Evolutionary conservation across 2,329 filamentous ascomycete genomes (phyloP).

Genomic region (Calonectria pteridis): DNA sequence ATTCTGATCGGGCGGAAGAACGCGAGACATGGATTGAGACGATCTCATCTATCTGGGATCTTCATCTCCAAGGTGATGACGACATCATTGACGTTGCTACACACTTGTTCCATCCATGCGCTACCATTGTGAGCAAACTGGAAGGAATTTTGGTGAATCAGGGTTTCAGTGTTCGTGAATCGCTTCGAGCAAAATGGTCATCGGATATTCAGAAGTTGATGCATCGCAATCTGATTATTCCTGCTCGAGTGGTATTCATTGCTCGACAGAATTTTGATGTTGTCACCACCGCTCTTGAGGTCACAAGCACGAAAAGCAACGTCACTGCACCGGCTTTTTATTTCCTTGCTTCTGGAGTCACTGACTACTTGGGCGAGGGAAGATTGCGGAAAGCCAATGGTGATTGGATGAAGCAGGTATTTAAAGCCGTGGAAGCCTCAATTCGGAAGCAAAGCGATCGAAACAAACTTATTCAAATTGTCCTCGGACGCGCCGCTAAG

Average conservation of each 20-base stretch:
- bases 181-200: slow-evolving; percentile 54
- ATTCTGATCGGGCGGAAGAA: slow-evolving; percentile 50
- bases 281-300: slow-evolving; percentile 56
- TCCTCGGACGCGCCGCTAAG: slow-evolving; percentile 47
- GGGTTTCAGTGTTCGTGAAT: slow-evolving; percentile 25
- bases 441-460: slow-evolving; percentile 42
- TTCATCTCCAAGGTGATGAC: slow-evolving; percentile 63
- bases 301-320: slow-evolving; percentile 51
- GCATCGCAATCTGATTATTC: slow-evolving; percentile 64
- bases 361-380: slow-evolving; percentile 39
- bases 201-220: slow-evolving; percentile 62
- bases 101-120: slow-evolving; percentile 56
- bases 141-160: slow-evolving; percentile 45
- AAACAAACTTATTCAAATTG: slow-evolving; percentile 45
- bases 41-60: slow-evolving; percentile 62
- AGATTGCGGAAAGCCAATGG: slow-evolving; percentile 50
- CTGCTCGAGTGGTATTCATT: slow-evolving; percentile 62
- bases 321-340: slow-evolving; percentile 60
- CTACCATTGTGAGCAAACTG: slow-evolving; percentile 56
- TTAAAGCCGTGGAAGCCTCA: slow-evolving; percentile 48
- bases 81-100: slow-evolving; percentile 64
- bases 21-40: slow-evolving; percentile 62
- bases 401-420: slow-evolving; percentile 55
- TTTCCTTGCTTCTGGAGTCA: slow-evolving; percentile 52
- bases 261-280: slow-evolving; percentile 56